phyloP scores from a whole-genome alignment of 805 yeast species.

The Yamadazyma tumulicola region DNA sequence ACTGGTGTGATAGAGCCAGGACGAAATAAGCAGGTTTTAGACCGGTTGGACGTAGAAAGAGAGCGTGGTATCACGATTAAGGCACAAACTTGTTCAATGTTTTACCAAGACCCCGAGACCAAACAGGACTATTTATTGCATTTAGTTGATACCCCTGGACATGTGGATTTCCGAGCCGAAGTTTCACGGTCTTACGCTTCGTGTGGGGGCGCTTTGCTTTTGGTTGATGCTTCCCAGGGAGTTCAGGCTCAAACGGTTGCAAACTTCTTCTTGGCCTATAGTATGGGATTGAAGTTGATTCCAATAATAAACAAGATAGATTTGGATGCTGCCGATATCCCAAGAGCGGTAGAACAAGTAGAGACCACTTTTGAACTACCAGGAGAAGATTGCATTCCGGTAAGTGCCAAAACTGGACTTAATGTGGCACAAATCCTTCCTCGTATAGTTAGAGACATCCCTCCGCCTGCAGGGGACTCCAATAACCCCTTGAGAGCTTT shows the following conservation, averaged over 20 bases:
- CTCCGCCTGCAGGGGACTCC: constrained; percentile 63
- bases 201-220: constrained; percentile 86
- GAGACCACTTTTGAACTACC: constrained; percentile 79
- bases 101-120: constrained; percentile 56
- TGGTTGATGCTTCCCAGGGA: constrained; percentile 95
- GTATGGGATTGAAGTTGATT: constrained; percentile 73
- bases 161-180: constrained; percentile 92
- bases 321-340: constrained; percentile 80
- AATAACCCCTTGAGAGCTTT: constrained; percentile 63
- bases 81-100: constrained; percentile 96
- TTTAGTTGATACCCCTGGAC: constrained; percentile 96
- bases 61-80: constrained; percentile 96
- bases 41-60: constrained; percentile 88
- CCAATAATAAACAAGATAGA: constrained; percentile 94
- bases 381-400: constrained; percentile 68
- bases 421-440: constrained; percentile 81
- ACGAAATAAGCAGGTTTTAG: constrained; percentile 77
- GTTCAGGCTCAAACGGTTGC: constrained; percentile 99
- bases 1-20: constrained; percentile 87
- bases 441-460: constrained; percentile 74
- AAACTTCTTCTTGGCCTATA: constrained; percentile 84
- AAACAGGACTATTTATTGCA: constrained; percentile 79
- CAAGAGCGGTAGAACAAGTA: constrained; percentile 79
- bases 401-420: constrained; percentile 88
- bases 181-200: constrained; percentile 93